Conservation (phyloP, 129 eudicot species). For the Lonicera japonica region DNA sequence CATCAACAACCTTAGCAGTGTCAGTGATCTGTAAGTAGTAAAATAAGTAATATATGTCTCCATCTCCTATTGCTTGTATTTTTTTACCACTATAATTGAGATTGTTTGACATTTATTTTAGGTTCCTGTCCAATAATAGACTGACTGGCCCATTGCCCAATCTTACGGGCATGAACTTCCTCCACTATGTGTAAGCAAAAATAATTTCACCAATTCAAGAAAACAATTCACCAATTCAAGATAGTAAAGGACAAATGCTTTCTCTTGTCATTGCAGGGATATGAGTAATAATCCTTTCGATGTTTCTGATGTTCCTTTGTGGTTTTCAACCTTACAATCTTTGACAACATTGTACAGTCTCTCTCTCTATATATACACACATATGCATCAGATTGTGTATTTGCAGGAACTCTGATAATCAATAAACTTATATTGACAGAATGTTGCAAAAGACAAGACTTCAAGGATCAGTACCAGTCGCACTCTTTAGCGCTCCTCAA, state of each 20-base stretch:
- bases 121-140: too few relatives aligned
- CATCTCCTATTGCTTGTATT: too few relatives aligned
- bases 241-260: too few relatives aligned
- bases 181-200: conserved; percentile 58
- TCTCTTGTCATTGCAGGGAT: conserved; percentile 42
- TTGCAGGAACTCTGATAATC: not conserved
- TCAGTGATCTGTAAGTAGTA: conserved; percentile 67
- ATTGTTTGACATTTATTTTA: too few relatives aligned
- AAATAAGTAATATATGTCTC: not conserved
- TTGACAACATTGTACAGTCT: too few relatives aligned
- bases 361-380: conserved; percentile 18
- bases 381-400: too few relatives aligned
- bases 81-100: too few relatives aligned
- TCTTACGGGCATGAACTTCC: conserved; percentile 57
- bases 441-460: conserved; percentile 36
- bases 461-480: conserved; percentile 49
- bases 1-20: conserved; percentile 50
- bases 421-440: conserved; percentile 39
- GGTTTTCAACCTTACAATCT: conserved; percentile 59
- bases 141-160: conserved; percentile 66
- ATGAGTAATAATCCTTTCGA: conserved; percentile 81
- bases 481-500: conserved; percentile 52
- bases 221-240: too few relatives aligned
- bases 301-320: conserved; percentile 54
- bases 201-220: not conserved